These are phyloP conservation scores for Ceriops decandra DNA, from an alignment of 345 rosid genomes.

Conservation along the genomic window DNA sequence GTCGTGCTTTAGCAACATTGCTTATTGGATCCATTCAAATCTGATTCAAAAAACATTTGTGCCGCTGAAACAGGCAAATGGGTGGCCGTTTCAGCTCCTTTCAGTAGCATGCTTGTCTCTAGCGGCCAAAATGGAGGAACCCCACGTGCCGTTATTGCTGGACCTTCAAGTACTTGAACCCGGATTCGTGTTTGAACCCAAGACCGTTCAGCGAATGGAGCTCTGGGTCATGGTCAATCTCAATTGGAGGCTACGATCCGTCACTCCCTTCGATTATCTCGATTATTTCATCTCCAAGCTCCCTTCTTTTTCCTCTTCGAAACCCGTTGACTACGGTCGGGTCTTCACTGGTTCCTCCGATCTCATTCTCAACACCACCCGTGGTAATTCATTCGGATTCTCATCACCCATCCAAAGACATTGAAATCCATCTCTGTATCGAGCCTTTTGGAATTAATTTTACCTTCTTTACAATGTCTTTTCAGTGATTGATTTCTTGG, in stretches of 20 bases:
- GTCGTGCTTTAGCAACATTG: background rate
- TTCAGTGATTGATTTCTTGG: constrained; percentile 58
- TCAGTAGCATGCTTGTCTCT: constrained; percentile 62
- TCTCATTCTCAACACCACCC: constrained; percentile 51
- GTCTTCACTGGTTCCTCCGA: constrained; percentile 38
- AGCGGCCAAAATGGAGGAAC: constrained; percentile 69
- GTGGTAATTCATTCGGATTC: constrained; percentile 37
- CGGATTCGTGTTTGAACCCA: constrained; percentile 50
- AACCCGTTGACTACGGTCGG: constrained; percentile 16
- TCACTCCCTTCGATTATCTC: constrained; percentile 58
- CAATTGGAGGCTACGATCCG: constrained; percentile 48
- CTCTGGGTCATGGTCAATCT: constrained; percentile 48
- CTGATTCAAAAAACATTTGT: too few species aligned
- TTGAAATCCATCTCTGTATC: background rate
- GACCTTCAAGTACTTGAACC: constrained; percentile 54
- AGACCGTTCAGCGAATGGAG: constrained; percentile 57
- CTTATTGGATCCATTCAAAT: too few species aligned
- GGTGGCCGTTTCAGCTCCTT: constrained; percentile 65
- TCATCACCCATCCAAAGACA: background rate
- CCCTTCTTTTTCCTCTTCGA: constrained; percentile 19
- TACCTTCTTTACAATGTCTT: background rate
- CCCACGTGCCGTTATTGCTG: constrained; percentile 40
- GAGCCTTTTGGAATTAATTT: background rate
- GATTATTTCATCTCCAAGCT: constrained; percentile 39
- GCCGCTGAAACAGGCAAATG: constrained; percentile 14